Evolutionary conservation across 2,329 filamentous ascomycete species (phyloP).

Genomic region (Dactylellina cionopaga): DNA sequence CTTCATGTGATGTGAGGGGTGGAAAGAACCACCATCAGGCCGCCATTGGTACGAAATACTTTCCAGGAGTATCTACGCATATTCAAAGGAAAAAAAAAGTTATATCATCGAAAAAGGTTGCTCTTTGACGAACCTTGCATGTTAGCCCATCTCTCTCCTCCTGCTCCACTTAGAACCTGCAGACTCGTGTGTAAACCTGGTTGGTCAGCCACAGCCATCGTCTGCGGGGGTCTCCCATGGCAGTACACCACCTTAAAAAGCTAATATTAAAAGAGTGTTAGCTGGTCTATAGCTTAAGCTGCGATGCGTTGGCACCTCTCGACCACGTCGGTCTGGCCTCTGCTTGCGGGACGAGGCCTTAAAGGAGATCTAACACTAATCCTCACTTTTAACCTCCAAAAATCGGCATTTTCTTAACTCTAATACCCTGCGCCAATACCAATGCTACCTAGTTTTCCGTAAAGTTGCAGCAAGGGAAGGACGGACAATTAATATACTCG

Average conservation of each 20-base stretch:
- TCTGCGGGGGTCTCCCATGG: conserved; percentile 3
- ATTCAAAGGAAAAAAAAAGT: conserved; percentile 3
- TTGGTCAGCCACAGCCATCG: conserved; percentile 26
- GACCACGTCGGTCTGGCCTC: conserved; percentile 4
- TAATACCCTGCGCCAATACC: no score
- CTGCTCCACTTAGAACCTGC: conserved; percentile 25
- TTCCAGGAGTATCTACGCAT: not conserved
- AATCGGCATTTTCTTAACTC: no score
- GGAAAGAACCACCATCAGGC: no score
- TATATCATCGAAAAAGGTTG: no score
- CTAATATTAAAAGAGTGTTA: no score
- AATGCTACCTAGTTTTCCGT: no score
- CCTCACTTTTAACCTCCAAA: no score
- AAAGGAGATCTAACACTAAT: not conserved
- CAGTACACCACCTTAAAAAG: no score
- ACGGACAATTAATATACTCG: conserved; percentile 24
- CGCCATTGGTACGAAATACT: no score
- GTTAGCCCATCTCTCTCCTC: conserved; percentile 7
- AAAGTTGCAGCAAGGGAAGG: not conserved
- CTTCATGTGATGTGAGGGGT: no score
- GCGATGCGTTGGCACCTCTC: conserved; percentile 51
- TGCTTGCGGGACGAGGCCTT: not conserved
- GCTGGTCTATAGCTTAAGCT: no score
- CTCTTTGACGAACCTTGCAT: conserved; percentile 13
- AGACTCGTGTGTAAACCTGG: conserved; percentile 50